A percentile compares a stretch with the other conserved stretches of the same genome.
These are phyloP conservation scores for Liquidambar formosana DNA, from an alignment of 164 flowering plant genomes.

Conservation along the genomic window DNA sequence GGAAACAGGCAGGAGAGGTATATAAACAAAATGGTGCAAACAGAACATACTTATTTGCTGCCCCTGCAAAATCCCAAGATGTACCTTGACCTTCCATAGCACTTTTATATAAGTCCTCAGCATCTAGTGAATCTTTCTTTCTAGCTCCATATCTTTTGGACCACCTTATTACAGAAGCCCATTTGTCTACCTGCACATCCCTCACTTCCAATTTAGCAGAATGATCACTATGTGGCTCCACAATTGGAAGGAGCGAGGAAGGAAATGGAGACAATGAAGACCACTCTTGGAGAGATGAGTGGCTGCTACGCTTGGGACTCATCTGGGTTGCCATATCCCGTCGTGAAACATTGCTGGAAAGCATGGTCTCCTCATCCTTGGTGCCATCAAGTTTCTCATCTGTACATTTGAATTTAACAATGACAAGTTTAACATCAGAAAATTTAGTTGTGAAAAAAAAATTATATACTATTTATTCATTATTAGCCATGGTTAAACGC, in stretches of 20 bases:
- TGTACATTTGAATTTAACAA: constrained; percentile 16
- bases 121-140: constrained; percentile 18
- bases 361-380: constrained; percentile 22
- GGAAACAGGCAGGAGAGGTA: not conserved
- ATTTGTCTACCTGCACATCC: constrained; percentile 59
- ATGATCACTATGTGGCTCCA: constrained; percentile 9
- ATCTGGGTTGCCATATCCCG: constrained; percentile 69
- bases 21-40: not conserved
- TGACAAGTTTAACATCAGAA: not conserved
- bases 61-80: constrained; percentile 35
- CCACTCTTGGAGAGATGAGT: constrained; percentile 31
- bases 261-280: constrained; percentile 26
- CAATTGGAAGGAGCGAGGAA: constrained; percentile 16
- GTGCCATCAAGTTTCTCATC: constrained; percentile 36
- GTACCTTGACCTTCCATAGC: constrained; percentile 10
- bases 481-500: too few species aligned
- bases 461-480: too few species aligned
- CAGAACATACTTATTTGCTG: constrained; percentile 33
- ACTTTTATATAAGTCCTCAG: constrained; percentile 19
- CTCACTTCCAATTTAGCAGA: constrained; percentile 36
- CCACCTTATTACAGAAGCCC: constrained; percentile 32
- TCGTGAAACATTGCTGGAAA: constrained; percentile 28
- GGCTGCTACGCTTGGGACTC: constrained; percentile 40
- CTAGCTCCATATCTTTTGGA: constrained; percentile 27
- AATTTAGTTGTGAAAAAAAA: too few species aligned